Evolutionary conservation across 176 grass and related monocot genomes (phyloP), one percentile per base, ranked within the genome.

Genomic region (Coix lacrymajobi): DNA sequence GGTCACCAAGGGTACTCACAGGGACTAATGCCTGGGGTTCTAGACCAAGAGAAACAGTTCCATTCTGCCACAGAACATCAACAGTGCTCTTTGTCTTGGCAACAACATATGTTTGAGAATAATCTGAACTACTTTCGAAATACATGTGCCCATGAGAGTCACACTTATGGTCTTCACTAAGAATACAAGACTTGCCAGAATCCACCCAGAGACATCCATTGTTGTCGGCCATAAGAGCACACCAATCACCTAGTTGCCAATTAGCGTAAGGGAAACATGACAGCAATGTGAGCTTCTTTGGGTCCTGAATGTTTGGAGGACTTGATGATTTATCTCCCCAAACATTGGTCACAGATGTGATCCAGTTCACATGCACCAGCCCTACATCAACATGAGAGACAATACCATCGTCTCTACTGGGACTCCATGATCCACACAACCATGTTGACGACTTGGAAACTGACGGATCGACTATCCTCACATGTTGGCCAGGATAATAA

Each of bases 161-260:
- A 33, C 75, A 83, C 20, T 88, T 94, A 38, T 12, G 56, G n/a
- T 73, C 29, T 71, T 82, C 52, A 81, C 51, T 77, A 64, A 49
- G 31, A 51, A 72, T 78, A 72, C 63, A 73, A 75, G 84, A 70
- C n/a, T 86, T 74, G 11, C 17, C 77, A 84, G 79, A 69, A 84
- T 75, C 71, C 66, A 43, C 52, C 80, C 77, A 85, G 1, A 82
- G 57, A 51, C 58, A 75, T 89, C 43, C 78, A 69, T 38, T 22
- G 0, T 29, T 33, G 38, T 67, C 76, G 68, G 73, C 72, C 68
- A 82, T 87, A 75, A 99, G 80, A 61, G 87, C 93, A 84, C 96
- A 99, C 93, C 91, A 94, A 72, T 99, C 96, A 87, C 96, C 93
- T 41, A 99, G 79, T 79, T 99, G 96, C 96, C 96, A 99, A 80